Evolutionary conservation across 306 rosid species (phyloP).

Genomic region (Sechiopsis laciniata): DNA sequence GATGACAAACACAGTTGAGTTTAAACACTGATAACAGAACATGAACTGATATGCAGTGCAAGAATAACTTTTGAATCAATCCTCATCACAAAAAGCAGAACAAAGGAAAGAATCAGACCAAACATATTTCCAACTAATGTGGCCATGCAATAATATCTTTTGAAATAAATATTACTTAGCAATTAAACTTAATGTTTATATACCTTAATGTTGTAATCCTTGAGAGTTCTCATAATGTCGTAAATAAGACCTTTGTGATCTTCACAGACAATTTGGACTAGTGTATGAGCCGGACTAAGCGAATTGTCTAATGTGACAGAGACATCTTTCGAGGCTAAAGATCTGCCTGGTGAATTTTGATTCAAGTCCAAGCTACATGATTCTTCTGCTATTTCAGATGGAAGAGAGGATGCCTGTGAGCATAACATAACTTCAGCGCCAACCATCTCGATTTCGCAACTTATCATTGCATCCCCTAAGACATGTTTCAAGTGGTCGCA

Average conservation of each 20-base stretch:
- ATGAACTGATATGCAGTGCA: constrained; percentile 19
- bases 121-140: background rate
- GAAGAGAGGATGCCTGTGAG: constrained; percentile 60
- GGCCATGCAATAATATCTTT: background rate
- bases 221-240: constrained; percentile 94
- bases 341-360: constrained; percentile 33
- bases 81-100: background rate
- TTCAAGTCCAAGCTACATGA: constrained; percentile 39
- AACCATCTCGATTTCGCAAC: constrained; percentile 61
- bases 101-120: background rate
- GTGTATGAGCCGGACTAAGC: constrained; percentile 89
- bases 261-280: constrained; percentile 74
- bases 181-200: background rate
- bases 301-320: constrained; percentile 64
- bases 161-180: no score
- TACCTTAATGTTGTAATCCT: constrained; percentile 87
- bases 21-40: constrained; percentile 24
- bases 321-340: constrained; percentile 41
- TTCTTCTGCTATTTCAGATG: constrained; percentile 56
- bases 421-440: constrained; percentile 56
- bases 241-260: constrained; percentile 97
- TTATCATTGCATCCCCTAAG: constrained; percentile 48
- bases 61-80: background rate
- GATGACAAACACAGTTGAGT: constrained; percentile 33
- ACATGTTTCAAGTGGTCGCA: constrained; percentile 35